Percentiles rank a stretch among this genome's conserved stretches.
phyloP scores from a whole-genome alignment of 176 grass and related monocot genomes.

The Rhynchospora breviuscula region DNA sequence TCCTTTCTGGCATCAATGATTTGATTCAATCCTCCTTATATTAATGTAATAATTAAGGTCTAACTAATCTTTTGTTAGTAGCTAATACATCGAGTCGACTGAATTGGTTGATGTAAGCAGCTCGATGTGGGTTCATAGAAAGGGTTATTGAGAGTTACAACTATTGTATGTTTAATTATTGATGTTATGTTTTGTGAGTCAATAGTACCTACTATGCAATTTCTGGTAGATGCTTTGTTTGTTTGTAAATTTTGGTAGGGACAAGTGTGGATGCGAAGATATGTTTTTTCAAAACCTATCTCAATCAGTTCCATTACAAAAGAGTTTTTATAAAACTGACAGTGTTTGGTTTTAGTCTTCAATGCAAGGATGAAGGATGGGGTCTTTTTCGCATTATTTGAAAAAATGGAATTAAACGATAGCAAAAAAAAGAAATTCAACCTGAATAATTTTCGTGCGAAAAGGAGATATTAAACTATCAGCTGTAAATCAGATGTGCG shows the following conservation, averaged over 20 bases:
- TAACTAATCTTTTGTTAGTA: slow-evolving; percentile 12
- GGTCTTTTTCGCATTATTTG: not conserved
- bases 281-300: not conserved
- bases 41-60: slow-evolving; percentile 5
- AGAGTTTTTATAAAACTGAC: not conserved
- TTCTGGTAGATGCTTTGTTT: not conserved
- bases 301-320: not conserved
- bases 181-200: not conserved
- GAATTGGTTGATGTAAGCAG: not conserved
- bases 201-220: not conserved
- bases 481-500: not conserved
- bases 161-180: not conserved
- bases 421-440: not conserved
- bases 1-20: slow-evolving; percentile 29
- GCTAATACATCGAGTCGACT: not conserved
- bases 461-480: not conserved
- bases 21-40: not conserved
- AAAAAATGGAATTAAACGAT: not conserved
- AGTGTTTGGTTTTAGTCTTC: not conserved
- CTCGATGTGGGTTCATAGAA: slow-evolving; percentile 2
- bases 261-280: not conserved
- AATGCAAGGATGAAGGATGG: not conserved
- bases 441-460: not conserved
- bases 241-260: not conserved
- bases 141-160: not conserved